Base-by-base conservation (phyloP, 129 eudicot genomes). In the Oenanthe sinensis region DNA sequence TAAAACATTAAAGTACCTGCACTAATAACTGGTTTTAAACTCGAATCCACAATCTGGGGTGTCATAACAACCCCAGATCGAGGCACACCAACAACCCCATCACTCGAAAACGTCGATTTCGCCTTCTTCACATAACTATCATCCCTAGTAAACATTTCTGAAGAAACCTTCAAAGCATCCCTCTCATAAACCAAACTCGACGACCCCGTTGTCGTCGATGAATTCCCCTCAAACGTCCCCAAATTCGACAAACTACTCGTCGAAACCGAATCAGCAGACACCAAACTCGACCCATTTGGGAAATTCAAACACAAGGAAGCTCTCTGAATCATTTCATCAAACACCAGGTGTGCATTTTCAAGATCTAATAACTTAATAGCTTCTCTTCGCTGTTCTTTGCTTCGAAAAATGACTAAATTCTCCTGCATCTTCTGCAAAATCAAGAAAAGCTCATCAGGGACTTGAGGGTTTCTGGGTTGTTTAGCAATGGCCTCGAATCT, bases 271-370 rank as follows among this genome's bases (percentile, higher is more conserved):
- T 79, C 79, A 45, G 37, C 69, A 3, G 82, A 75, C 37, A 76
- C 75, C 46, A 79, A 71, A 74, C 26, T 71, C 0, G 86, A 68
- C 11, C 3, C 71, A 17, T 4, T 12, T 28, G 37, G 39, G 8
- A 40, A 24, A 74, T 49, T 30, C 30, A 74, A 24, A 74, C 77
- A 74, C 26, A 72, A 78, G 0, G 92, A 91, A 79, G 98, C 98
- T 85, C 97, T 90, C 79, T 86, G 97, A 86, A 93, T 89, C 95
- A 91, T 83, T 26, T 89, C 98, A 37, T 93, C 98, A 74, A 93
- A 89, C 75, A 91, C 40, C 0, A 28, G 9, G 80, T 93, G 91
- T 8, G 80, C 75, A 45, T 83, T 82, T 73, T 93, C 98, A 44
- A 93, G 95, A 86, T 93, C 97, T 74, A 93, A 83, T 78, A 93